Evolutionary conservation across 2,329 filamentous ascomycete species (phyloP).

Genomic region (Colletotrichum incanum): DNA sequence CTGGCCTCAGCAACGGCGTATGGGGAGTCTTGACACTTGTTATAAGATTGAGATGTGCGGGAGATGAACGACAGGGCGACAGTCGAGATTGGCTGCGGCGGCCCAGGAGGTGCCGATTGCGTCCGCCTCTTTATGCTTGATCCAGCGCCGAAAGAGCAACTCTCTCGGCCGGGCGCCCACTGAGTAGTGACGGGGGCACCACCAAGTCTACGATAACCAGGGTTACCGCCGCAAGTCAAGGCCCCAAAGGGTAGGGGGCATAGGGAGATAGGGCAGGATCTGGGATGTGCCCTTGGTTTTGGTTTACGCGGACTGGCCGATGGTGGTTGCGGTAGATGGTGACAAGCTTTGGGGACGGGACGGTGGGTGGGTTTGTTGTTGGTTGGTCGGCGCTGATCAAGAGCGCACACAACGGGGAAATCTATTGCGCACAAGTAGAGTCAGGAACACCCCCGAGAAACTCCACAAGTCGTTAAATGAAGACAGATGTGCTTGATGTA

Average conservation of each 20-base stretch:
- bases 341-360: conserved; percentile 29
- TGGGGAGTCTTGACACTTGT: conserved; percentile 32
- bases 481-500: conserved; percentile 1
- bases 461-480: conserved; percentile 12
- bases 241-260: conserved; percentile 22
- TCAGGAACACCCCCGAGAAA: conserved; percentile 25
- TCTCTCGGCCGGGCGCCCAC: conserved; percentile 26
- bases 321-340: conserved; percentile 8
- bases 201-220: conserved; percentile 20
- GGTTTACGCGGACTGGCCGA: conserved; percentile 27
- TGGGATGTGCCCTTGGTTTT: conserved; percentile 28
- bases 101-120: conserved; percentile 31
- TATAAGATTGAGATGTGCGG: conserved; percentile 26
- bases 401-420: conserved; percentile 10
- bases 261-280: conserved; percentile 3
- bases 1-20: conserved; percentile 4
- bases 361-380: conserved; percentile 12
- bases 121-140: conserved; percentile 38
- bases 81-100: conserved; percentile 37
- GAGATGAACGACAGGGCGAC: conserved; percentile 28
- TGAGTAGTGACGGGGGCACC: conserved; percentile 5
- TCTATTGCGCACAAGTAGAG: conserved; percentile 20
- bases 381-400: conserved; percentile 14
- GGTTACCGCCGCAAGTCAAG: conserved; percentile 40
- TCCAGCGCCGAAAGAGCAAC: conserved; percentile 31